phyloP scores from a whole-genome alignment of 179 eudicot species.

The Silene vulgaris region DNA sequence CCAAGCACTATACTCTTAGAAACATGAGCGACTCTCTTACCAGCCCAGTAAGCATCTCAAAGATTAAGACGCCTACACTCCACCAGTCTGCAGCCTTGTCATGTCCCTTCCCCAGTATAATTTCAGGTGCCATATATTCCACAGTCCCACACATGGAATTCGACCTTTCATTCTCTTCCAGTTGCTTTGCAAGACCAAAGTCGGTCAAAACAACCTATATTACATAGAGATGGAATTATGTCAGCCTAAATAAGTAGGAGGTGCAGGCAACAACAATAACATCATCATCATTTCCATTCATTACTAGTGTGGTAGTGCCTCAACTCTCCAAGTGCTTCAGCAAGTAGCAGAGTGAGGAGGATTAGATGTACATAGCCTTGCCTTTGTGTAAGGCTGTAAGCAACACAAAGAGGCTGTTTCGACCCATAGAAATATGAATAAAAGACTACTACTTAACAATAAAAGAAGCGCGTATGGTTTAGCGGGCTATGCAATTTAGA shows the following conservation, averaged over 20 bases:
- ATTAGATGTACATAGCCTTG: neutral
- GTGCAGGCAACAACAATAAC: neutral
- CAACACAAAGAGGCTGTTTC: neutral
- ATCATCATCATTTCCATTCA: neutral
- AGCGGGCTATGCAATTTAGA: neutral
- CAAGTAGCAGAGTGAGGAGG: neutral
- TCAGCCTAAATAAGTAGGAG: slow-evolving; percentile 5
- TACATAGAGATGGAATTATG: slow-evolving; percentile 9
- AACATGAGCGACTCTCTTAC: slow-evolving; percentile 23
- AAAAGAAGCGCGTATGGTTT: neutral
- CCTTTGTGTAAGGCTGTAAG: neutral
- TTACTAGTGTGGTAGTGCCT: neutral
- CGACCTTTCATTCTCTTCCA: slow-evolving; percentile 68
- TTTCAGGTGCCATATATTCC: slow-evolving; percentile 95
- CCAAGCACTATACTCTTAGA: neutral
- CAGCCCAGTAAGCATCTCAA: slow-evolving; percentile 94
- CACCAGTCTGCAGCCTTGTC: slow-evolving; percentile 96
- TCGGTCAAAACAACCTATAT: slow-evolving; percentile 79
- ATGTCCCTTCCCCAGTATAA: slow-evolving; percentile 80
- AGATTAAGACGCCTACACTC: slow-evolving; percentile 81
- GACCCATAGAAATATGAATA: neutral
- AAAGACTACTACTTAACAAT: neutral
- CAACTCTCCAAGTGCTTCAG: neutral
- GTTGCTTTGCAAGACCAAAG: slow-evolving; percentile 82
- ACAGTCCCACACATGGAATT: slow-evolving; percentile 86